phyloP scores from a whole-genome alignment of 2,329 filamentous ascomycete species.

The Trichoderma cornu-damae region DNA sequence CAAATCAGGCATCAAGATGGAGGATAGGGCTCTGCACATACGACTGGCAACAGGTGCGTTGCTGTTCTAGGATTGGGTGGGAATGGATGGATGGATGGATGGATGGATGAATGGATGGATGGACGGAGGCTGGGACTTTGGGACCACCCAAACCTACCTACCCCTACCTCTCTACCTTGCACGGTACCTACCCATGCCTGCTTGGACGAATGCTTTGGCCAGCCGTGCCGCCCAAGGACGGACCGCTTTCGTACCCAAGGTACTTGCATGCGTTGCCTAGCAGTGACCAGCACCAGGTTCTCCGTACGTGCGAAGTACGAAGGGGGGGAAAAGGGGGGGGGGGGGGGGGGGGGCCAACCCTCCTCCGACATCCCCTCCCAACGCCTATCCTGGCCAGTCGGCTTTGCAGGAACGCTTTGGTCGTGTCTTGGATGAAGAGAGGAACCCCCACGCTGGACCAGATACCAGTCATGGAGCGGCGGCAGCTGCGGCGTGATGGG shows the following conservation, averaged over 20 bases:
- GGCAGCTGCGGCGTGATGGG: conserved; percentile 6
- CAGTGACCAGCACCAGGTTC: too few species aligned
- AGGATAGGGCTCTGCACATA: neutral
- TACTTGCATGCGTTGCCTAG: too few species aligned
- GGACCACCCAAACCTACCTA: neutral
- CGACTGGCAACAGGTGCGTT: conserved; percentile 13
- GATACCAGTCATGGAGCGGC: conserved; percentile 15
- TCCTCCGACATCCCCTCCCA: conserved; percentile 6
- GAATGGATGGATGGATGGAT: neutral
- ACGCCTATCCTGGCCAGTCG: conserved; percentile 14
- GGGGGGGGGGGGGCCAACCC: neutral
- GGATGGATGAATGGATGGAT: neutral
- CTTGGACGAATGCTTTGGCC: neutral
- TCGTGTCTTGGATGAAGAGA: conserved; percentile 7
- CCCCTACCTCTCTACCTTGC: neutral
- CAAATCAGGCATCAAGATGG: conserved; percentile 15
- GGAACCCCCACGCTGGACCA: conserved; percentile 17
- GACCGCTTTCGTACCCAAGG: neutral
- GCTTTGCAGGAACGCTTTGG: conserved; percentile 16
- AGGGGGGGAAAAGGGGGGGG: neutral
- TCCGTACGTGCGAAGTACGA: conserved; percentile 4
- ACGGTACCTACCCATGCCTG: neutral
- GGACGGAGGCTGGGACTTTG: too few species aligned
- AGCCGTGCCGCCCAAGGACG: neutral
- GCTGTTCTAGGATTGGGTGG: conserved; percentile 15